A percentile compares a stretch with the other conserved stretches of the same genome.
Evolutionary conservation across 768 basidiomycete genomes (phyloP).

Genomic region (Amanita rimosa): DNA sequence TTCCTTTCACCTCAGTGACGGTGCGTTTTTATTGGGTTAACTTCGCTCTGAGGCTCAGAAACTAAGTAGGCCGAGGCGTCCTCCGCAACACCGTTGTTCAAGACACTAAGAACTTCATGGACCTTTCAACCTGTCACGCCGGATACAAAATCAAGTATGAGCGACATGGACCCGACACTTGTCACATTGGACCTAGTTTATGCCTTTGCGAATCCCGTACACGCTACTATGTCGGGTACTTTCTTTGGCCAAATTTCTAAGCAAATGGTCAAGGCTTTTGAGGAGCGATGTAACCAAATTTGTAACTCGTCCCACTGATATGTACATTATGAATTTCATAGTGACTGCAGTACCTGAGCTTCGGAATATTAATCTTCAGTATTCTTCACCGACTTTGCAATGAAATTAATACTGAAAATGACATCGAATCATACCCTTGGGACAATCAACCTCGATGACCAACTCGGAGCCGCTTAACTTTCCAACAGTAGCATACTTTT

Average conservation of each 20-base stretch:
- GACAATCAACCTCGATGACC: slow-evolving; percentile 33
- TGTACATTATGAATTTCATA: not conserved
- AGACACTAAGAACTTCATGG: slow-evolving; percentile 62
- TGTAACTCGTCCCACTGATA: slow-evolving; percentile 39
- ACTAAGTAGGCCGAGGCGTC: slow-evolving; percentile 52
- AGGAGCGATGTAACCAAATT: slow-evolving; percentile 65
- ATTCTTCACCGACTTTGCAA: slow-evolving; percentile 12
- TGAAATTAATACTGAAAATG: slow-evolving; percentile 42
- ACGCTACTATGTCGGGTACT: slow-evolving; percentile 70
- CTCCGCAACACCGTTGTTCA: slow-evolving; percentile 65
- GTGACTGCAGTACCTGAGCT: not conserved
- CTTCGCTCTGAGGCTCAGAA: not conserved
- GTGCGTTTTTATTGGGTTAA: slow-evolving; percentile 27
- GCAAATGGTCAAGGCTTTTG: slow-evolving; percentile 90
- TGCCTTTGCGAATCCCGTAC: slow-evolving; percentile 78
- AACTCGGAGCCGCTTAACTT: slow-evolving; percentile 38
- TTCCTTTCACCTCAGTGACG: slow-evolving; percentile 68
- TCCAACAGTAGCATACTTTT: slow-evolving; percentile 32
- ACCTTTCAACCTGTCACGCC: slow-evolving; percentile 48
- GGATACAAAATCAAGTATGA: slow-evolving; percentile 22
- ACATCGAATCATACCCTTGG: slow-evolving; percentile 27
- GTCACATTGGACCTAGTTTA: slow-evolving; percentile 80
- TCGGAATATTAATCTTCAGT: not conserved
- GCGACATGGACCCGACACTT: slow-evolving; percentile 43
- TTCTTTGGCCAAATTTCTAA: slow-evolving; percentile 84